Conservation (phyloP, 192 early-diverging fungal genomes). For the Backusella morwellensis region DNA sequence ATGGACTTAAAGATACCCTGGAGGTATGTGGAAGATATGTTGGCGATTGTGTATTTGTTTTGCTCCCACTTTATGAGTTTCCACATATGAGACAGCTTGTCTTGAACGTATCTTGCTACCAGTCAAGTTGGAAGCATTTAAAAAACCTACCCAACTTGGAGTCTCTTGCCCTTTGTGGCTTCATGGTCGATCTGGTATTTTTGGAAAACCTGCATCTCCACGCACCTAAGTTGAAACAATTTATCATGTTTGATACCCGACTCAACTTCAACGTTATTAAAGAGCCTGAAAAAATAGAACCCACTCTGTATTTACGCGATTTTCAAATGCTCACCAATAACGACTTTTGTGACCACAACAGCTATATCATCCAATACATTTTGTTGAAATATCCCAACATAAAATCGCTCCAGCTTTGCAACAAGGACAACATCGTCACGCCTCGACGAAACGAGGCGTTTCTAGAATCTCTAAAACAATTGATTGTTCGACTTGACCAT, state of each 20-base stretch:
- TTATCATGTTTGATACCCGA: neutral
- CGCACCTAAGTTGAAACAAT: neutral
- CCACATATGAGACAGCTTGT: neutral
- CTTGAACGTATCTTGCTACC: neutral
- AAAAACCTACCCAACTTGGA: neutral
- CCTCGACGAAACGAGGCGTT: neutral
- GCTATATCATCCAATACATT: neutral
- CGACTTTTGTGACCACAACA: neutral
- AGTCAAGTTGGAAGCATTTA: neutral
- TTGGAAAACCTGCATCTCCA: neutral
- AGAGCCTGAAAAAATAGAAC: neutral
- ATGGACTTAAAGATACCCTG: neutral
- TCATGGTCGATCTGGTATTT: neutral
- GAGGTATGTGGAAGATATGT: neutral
- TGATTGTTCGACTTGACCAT: neutral
- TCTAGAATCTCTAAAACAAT: neutral
- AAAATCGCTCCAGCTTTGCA: neutral
- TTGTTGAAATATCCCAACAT: neutral
- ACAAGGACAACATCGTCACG: neutral
- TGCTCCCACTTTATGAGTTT: neutral
- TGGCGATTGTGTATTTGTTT: neutral
- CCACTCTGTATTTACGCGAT: neutral
- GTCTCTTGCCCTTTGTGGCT: neutral
- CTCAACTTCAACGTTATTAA: neutral
- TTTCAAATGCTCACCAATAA: neutral